These are phyloP conservation scores for Penicillium sp. DNA, from an alignment of 2,329 filamentous ascomycete species.

Conservation along the genomic window DNA sequence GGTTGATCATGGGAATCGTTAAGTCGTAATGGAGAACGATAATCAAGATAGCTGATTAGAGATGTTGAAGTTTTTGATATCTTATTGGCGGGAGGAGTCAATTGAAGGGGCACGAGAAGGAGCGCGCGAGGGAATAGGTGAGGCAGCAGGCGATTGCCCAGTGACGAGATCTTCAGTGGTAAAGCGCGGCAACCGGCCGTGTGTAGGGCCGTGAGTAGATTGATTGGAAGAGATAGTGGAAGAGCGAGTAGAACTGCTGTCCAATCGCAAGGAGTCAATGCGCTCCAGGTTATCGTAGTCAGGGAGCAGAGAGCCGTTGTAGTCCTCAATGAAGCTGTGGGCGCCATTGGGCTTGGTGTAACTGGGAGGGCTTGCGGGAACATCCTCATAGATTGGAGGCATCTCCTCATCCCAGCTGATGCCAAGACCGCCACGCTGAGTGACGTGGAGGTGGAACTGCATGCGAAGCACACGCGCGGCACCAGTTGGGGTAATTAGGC, in stretches of 20 bases:
- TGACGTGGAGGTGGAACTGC: constrained; percentile 81
- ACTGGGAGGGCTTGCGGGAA: constrained; percentile 77
- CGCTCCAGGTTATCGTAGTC: constrained; percentile 50
- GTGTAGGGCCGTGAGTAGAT: constrained; percentile 24
- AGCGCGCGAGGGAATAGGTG: constrained; percentile 16
- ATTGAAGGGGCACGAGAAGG: constrained; percentile 20
- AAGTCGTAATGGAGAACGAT: constrained; percentile 6
- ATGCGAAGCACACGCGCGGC: constrained; percentile 88
- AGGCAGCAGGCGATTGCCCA: constrained; percentile 17
- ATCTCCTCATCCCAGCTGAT: constrained; percentile 97
- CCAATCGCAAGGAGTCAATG: constrained; percentile 38
- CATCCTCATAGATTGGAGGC: constrained; percentile 89
- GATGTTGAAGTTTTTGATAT: not conserved
- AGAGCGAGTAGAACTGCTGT: constrained; percentile 33
- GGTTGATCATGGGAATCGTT: constrained; percentile 5
- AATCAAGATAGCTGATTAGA: constrained; percentile 2
- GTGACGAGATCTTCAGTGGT: constrained; percentile 34
- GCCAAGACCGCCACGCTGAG: constrained; percentile 78
- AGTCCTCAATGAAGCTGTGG: constrained; percentile 47
- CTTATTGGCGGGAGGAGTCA: constrained; percentile 19
- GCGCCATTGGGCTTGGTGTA: constrained; percentile 51
- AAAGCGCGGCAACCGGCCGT: constrained; percentile 25
- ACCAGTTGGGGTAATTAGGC: constrained; percentile 78
- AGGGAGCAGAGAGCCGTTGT: constrained; percentile 44
- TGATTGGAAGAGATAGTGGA: constrained; percentile 30